Evolutionary conservation across 345 rosid species (phyloP), one percentile per base, ranked within the genome.

Genomic region (Eucalyptus caleyi): DNA sequence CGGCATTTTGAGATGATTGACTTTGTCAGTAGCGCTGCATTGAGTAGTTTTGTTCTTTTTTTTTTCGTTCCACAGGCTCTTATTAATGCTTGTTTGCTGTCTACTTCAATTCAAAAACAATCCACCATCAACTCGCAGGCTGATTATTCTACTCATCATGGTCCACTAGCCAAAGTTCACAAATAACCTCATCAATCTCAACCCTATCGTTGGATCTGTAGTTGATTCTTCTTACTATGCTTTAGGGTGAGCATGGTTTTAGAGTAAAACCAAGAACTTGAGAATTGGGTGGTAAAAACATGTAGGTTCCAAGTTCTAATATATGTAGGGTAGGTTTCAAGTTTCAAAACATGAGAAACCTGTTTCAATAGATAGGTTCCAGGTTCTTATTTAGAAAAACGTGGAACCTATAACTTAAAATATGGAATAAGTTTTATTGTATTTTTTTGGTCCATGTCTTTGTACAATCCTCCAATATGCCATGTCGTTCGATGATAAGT

Each of bases 301-400:
- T 19, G 1, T 53, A 53, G 24, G 24, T 19, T 53, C 59, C 59
- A 53, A 53, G 24, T 53, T 53, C 2, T 53, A 53, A 53, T 0
- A 19, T 53, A 53, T 53, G 24, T 3, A 0, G 24, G 10, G 59
- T 19, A 19, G 10, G 56, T 53, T 51, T 53, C 10, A 53, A 5
- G 10, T 53, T 53, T 53, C 24, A 53, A 53, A 53, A 53, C 19
- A 53, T 53, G 10, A 53, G 2, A 8, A 19, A 53, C 5, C 0
- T 19, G 2, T 53, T 53, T 53, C 4, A 1, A 19, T 0, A 0
- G 10, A 0, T 53, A 8, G 59, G 5, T 53, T 8, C 5, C 24
- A 1, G 0, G 5, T 53, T 53, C 24, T 19, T 8, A 53, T 0
- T 53, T 53, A 0, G 24, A 53, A 5, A 53, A 53, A 53, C 11